Base-by-base conservation (phyloP, 371 early-diverging fungal species). In the Rhizopus arrhizus region DNA sequence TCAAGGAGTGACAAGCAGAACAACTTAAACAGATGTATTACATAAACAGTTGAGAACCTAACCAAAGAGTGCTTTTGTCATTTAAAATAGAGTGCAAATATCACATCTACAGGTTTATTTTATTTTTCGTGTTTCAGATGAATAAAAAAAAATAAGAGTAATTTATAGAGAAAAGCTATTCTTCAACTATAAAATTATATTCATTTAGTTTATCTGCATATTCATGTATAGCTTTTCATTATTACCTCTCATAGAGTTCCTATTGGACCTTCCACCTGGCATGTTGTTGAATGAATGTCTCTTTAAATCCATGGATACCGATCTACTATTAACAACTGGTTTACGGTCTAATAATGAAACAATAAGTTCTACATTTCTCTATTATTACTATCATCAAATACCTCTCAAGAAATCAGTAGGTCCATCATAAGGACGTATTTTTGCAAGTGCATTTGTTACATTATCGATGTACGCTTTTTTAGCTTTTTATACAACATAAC, bases 391-490 rank as follows among this genome's bases (percentile, higher is more conserved):
- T 10, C 12, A 5, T 43, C 4, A 31, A 10, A 13, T 50, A 50
- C 59, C 50, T 52, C 32, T 59, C 11, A 59, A 51, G 10, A 51
- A 35, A 52, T 59, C 52, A 2, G 40, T 47, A 29, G 55, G 62
- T 22, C 70, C 70, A 43, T 59, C 62, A 53, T 65, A 70, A 13
- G 70, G 70, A 35, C 58, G 50, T 2, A 70, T 60, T 38, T 70
- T 70, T 7, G 53, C 47, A 15, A 70, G 35, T 15, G 63, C 63
- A 38, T 59, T 65, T 48, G 59, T 56, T 28, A 70, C 35, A 22
- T 63, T 62, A 40, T 63, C 64, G 36, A 69, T 59, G 47, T 76
- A 80, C 9, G 80, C 80, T 51, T 74, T 74, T 54, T 80, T 80
- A 31, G 80, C 80, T 78, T 63, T 13, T 55, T 38, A 38, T 38